Conservation (phyloP, 1,139 yeast species). For the Geotrichum siamense region DNA sequence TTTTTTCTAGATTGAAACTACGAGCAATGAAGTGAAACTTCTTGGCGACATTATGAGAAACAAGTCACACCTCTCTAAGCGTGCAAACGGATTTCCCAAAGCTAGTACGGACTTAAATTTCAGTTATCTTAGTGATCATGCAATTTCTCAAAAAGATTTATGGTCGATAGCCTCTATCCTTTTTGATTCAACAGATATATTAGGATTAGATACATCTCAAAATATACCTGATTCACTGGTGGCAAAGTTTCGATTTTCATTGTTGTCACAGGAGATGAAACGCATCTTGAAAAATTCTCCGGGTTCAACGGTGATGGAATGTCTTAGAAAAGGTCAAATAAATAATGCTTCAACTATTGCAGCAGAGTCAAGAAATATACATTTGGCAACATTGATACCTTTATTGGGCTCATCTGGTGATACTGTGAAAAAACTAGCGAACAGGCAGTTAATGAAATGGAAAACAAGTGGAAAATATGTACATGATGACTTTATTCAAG, state of each 20-base stretch:
- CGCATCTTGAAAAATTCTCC: conserved; percentile 46
- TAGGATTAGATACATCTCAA: conserved; percentile 25
- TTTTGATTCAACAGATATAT: conserved; percentile 42
- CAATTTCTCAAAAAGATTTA: conserved; percentile 16
- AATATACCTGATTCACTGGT: conserved; percentile 32
- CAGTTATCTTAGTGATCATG: conserved; percentile 13
- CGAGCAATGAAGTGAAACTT: background rate
- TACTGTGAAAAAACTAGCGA: conserved; percentile 49
- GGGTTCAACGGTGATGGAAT: conserved; percentile 35
- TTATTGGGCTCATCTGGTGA: conserved; percentile 56
- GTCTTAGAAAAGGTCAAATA: conserved; percentile 34
- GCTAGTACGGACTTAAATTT: conserved; percentile 19
- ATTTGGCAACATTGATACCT: conserved; percentile 64
- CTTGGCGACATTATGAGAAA: background rate
- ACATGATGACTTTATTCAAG: conserved; percentile 48
- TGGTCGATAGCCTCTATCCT: conserved; percentile 54
- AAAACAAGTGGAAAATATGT: conserved; percentile 38
- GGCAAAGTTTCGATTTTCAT: conserved; percentile 41
- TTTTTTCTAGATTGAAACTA: background rate
- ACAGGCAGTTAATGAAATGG: conserved; percentile 64
- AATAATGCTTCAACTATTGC: conserved; percentile 58
- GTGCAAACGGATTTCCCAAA: conserved; percentile 22
- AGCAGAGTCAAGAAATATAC: conserved; percentile 50
- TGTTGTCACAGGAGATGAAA: conserved; percentile 57
- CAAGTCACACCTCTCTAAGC: background rate